Evolutionary conservation across 306 rosid species (phyloP), one percentile per base, ranked within the genome.

Genomic region (Vicia villosa): DNA sequence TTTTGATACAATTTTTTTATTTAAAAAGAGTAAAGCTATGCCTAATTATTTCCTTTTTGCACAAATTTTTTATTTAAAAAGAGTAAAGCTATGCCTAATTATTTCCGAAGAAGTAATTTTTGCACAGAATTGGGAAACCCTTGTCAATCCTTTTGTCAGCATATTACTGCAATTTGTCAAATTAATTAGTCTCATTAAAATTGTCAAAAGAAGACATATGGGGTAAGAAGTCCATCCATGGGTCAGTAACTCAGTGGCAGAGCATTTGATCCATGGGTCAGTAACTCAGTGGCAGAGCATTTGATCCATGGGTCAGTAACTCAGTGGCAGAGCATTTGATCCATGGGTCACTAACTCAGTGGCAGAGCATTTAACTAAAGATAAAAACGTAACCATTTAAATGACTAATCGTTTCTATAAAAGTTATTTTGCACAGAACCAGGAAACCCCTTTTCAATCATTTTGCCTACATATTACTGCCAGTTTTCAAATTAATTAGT

Each of bases 401-500:
- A 51, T 51, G 30, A 20, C n/a, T 21, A 5, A 10, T 34, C 32
- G 6, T 66, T 66, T 26, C 30, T 20, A 22, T 45, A 34, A 21
- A 19, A 4, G 49, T 42, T 42, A 56, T 21, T 15, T 66, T n/a
- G 21, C 24, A 8, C 2, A 49, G 69, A 37, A 61, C 1, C 21
- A 12, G 12, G 12, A 68, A 40, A 8, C 2, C 6, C 19, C n/a
- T 36, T 51, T 28, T 42, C 52, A 54, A 59, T 36, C 11, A 22
- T 63, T 21, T 77, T 14, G 45, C 46, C 19, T 12, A 55, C 46
- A 63, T 63, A 58, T 26, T 63, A 13, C 37, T 15, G 26, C 42
- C 59, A 30, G 20, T 36, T 10, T 2, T 70, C 45, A 75, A 68
- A 72, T 60, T 41, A 74, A 73, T 49, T 41, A 62, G 34, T 36